Percentiles rank a stretch among this genome's conserved stretches.
Conservation (phyloP, 495 filamentous ascomycete genomes). For the Daldinia grandis region DNA sequence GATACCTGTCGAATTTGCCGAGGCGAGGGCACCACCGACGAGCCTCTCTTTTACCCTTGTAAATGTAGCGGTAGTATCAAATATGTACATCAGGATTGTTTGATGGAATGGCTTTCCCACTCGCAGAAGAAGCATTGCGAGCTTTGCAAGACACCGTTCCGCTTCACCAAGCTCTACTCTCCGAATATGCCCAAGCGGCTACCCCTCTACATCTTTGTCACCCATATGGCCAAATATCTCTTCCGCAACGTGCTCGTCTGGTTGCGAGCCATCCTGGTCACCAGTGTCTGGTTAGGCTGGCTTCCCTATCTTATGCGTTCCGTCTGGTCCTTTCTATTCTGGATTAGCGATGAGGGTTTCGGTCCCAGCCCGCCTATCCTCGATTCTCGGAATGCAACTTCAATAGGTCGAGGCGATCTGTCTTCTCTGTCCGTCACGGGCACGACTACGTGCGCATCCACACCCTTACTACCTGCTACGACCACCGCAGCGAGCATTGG, state of each 20-base stretch:
- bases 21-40: conserved; percentile 82
- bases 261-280: conserved; percentile 79
- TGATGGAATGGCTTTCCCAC: conserved; percentile 98
- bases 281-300: conserved; percentile 85
- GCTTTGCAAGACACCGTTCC: conserved; percentile 97
- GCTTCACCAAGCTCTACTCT: conserved; percentile 96
- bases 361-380: conserved; percentile 49
- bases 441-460: conserved; percentile 53
- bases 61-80: conserved; percentile 99
- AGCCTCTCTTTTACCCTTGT: conserved; percentile 96
- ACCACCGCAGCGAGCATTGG: conserved; percentile 49
- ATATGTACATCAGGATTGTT: conserved; percentile 94
- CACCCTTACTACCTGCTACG: conserved; percentile 53
- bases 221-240: conserved; percentile 75
- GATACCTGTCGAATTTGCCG: conserved; percentile 97
- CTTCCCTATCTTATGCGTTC: conserved; percentile 91
- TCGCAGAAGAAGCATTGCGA: conserved; percentile 99
- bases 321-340: conserved; percentile 92
- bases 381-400: conserved; percentile 31
- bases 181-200: conserved; percentile 88
- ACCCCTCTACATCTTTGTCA: conserved; percentile 79
- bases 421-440: conserved; percentile 33
- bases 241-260: conserved; percentile 75
- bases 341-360: conserved; percentile 93
- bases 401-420: conserved; percentile 7